Evolutionary conservation across 2,329 filamentous ascomycete species (phyloP), one percentile per base, ranked within the genome.

Genomic region (Curvularia sp.): DNA sequence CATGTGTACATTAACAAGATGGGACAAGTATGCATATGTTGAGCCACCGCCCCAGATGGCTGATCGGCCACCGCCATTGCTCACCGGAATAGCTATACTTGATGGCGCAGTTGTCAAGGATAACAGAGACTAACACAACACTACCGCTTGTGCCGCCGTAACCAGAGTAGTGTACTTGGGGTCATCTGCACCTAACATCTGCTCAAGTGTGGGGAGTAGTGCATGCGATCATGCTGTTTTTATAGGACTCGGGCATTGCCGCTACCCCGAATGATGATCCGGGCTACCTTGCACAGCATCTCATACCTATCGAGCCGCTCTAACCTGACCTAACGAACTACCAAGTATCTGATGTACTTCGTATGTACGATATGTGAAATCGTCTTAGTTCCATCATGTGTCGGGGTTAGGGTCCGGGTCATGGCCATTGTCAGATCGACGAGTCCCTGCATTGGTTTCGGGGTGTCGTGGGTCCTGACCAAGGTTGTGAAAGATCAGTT

Each of bases 51-150:
- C 47, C 10, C 46, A 38, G 15, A 51, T 46, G 35, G 38, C 41
- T 56, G 47, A 51, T 41, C 53, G 5, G 33, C 43, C 43, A 18
- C 15, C 26, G 4, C 43, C 15, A 46, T 20, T 22, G 15, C 44
- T 47, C 44, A 47, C 44, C 44, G 28, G 44, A 46, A 31, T n/a
- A 8, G n/a, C 13, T 7, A 9, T n/a, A 26, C 24, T 12, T 4
- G 18, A 22, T 42, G 8, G 18, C 39, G 3, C 18, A 18, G 18
- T 42, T 6, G 39, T 42, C 18, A 22, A 42, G 39, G n/a, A 42
- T 18, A 3, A 2, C 4, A 2, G 18, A 42, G 9, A 42, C 18
- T 22, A 22, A 12, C 6, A 42, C 18, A 20, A 20, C 39, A 9
- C 41, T 13, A 43, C 20, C 22, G 22, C 41, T 20, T 24, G 41